These are phyloP conservation scores for Collybia sp. DNA, from an alignment of 768 basidiomycete species.

Conservation along the genomic window DNA sequence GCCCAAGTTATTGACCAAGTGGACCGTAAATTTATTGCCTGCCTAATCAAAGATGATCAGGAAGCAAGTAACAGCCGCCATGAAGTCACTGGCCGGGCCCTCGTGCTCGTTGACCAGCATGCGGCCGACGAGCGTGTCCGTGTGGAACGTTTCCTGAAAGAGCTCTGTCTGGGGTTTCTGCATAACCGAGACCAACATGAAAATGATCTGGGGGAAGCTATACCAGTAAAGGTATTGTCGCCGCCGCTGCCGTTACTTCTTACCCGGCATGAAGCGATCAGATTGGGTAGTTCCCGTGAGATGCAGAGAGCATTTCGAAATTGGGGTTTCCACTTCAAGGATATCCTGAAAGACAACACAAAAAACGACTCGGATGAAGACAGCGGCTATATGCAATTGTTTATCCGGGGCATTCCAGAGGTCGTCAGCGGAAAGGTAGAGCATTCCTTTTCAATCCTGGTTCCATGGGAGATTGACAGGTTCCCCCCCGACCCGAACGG, in stretches of 20 bases:
- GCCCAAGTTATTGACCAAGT: constrained; percentile 78
- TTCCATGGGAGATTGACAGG: too few species aligned
- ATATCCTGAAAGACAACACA: constrained; percentile 15
- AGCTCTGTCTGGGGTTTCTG: constrained; percentile 70
- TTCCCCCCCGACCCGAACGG: background rate
- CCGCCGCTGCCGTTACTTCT: constrained; percentile 61
- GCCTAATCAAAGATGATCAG: constrained; percentile 34
- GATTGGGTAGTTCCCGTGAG: constrained; percentile 35
- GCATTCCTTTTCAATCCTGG: constrained; percentile 21
- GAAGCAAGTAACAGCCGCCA: constrained; percentile 8
- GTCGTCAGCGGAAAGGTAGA: constrained; percentile 72
- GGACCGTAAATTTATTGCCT: constrained; percentile 88
- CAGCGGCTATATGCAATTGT: constrained; percentile 56
- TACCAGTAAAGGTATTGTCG: constrained; percentile 37
- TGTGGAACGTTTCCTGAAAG: constrained; percentile 77
- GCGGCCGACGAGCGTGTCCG: constrained; percentile 96
- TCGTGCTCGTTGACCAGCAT: constrained; percentile 93
- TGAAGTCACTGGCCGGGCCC: constrained; percentile 16
- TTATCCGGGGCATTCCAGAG: constrained; percentile 59
- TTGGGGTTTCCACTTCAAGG: constrained; percentile 68
- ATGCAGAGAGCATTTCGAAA: constrained; percentile 45
- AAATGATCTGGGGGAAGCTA: constrained; percentile 18
- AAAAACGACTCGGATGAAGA: constrained; percentile 18
- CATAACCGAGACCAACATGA: constrained; percentile 26
- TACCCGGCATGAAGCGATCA: constrained; percentile 56